These are phyloP conservation scores for Sophora flavescens DNA, from an alignment of 306 rosid species.

Conservation along the genomic window DNA sequence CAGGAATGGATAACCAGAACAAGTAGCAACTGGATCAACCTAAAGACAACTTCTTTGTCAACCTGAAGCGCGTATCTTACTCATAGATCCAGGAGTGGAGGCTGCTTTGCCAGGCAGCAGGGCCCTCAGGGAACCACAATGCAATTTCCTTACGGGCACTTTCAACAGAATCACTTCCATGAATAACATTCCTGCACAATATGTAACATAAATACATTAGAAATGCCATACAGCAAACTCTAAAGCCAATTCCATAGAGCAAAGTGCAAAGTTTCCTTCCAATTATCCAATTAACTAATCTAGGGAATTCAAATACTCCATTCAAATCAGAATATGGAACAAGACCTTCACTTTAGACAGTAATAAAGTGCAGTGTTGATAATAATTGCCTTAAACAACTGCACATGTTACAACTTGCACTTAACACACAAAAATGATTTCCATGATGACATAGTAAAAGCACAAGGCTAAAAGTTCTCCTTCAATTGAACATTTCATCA, in stretches of 20 bases:
- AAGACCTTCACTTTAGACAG: background rate
- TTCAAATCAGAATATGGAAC: background rate
- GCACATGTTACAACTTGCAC: too few species aligned
- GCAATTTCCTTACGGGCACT: conserved; percentile 87
- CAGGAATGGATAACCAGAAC: conserved; percentile 26
- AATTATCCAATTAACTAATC: background rate
- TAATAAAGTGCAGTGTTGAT: background rate
- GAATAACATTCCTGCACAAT: conserved; percentile 80
- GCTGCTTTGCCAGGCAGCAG: conserved; percentile 80
- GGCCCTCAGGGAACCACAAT: conserved; percentile 92
- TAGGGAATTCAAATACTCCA: background rate
- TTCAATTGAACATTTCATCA: background rate
- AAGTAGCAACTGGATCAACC: background rate
- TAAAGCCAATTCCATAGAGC: background rate
- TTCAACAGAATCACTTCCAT: conserved; percentile 94
- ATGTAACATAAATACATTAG: background rate
- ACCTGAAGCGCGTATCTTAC: conserved; percentile 38
- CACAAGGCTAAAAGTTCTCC: background rate
- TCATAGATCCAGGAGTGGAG: conserved; percentile 85
- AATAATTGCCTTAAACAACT: background rate
- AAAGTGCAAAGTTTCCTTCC: background rate
- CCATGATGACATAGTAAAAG: background rate
- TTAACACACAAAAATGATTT: background rate
- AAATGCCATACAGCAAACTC: background rate
- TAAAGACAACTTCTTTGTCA: background rate